phyloP scores from a whole-genome alignment of 495 filamentous ascomycete species.

The Xylaria nigripes region DNA sequence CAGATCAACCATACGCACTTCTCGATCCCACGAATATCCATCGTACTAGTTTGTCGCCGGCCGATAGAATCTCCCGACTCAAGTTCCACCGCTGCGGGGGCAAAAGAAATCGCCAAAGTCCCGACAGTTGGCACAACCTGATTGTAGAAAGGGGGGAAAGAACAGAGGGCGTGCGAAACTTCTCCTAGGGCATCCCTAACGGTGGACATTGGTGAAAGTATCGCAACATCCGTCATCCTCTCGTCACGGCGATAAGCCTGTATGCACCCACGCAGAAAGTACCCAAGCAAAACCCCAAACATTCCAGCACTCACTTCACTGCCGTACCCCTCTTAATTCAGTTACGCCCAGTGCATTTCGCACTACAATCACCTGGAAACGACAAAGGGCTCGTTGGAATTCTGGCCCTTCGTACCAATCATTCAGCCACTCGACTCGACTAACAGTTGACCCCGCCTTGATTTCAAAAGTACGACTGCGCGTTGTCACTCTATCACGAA shows the following conservation, averaged over 20 bases:
- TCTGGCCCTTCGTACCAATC: not conserved
- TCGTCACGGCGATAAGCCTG: slow-evolving; percentile 2
- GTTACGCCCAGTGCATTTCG: slow-evolving; percentile 3
- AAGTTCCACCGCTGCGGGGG: slow-evolving; percentile 13
- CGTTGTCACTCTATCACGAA: not conserved
- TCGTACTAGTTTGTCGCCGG: not conserved
- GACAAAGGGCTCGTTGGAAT: slow-evolving; percentile 6
- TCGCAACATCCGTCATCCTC: not conserved
- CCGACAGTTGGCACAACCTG: not conserved
- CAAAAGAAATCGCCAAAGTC: slow-evolving; percentile 4
- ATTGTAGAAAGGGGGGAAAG: slow-evolving; percentile 1
- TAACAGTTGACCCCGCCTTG: not conserved
- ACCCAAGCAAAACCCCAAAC: slow-evolving; percentile 2
- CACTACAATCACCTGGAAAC: not conserved
- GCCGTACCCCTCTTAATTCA: slow-evolving; percentile 5
- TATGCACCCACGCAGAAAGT: not conserved
- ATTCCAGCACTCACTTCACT: slow-evolving; percentile 3
- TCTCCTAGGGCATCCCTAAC: not conserved
- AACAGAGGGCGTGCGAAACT: slow-evolving; percentile 2
- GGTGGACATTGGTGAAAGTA: not conserved
- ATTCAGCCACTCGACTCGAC: not conserved
- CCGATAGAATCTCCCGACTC: slow-evolving; percentile 4
- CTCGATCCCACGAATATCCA: slow-evolving; percentile 5
- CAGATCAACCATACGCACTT: not conserved
- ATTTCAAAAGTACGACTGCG: not conserved